These are phyloP conservation scores for Lachnellula arida DNA, from an alignment of 2,329 filamentous ascomycete species.

Conservation along the genomic window DNA sequence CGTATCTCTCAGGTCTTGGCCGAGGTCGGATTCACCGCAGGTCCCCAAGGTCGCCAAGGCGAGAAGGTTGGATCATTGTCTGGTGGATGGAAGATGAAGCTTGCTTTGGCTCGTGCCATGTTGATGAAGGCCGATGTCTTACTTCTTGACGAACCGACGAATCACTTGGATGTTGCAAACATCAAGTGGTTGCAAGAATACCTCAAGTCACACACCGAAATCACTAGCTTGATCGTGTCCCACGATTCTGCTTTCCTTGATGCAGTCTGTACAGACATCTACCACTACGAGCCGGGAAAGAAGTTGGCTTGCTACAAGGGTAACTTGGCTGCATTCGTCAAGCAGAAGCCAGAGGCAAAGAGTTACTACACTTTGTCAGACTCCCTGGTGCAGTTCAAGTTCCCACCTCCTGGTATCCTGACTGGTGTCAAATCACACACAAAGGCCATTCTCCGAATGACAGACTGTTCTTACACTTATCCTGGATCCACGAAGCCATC, in stretches of 20 bases:
- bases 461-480: conserved; percentile 86
- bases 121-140: conserved; percentile 94
- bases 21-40: conserved; percentile 90
- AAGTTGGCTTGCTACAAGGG: conserved; percentile 85
- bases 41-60: conserved; percentile 81
- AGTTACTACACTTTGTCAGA: conserved; percentile 95
- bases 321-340: conserved; percentile 79
- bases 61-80: conserved; percentile 81
- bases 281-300: conserved; percentile 95
- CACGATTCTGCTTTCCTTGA: conserved; percentile 98
- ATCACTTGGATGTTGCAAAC: conserved; percentile 94
- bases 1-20: conserved; percentile 79
- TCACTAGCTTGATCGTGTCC: conserved; percentile 94
- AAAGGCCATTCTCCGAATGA: conserved; percentile 92
- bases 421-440: conserved; percentile 94
- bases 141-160: conserved; percentile 95
- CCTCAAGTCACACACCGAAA: conserved; percentile 90
- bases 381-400: conserved; percentile 91
- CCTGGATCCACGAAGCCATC: conserved; percentile 85
- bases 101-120: conserved; percentile 94
- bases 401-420: conserved; percentile 90
- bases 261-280: conserved; percentile 96
- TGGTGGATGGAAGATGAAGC: conserved; percentile 99
- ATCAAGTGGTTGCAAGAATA: conserved; percentile 96
- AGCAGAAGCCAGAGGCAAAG: conserved; percentile 88